Percentiles rank a stretch among this genome's conserved stretches.
These are phyloP conservation scores for Handroanthus guayacan DNA, from an alignment of 257 asterid genomes.

Conservation along the genomic window DNA sequence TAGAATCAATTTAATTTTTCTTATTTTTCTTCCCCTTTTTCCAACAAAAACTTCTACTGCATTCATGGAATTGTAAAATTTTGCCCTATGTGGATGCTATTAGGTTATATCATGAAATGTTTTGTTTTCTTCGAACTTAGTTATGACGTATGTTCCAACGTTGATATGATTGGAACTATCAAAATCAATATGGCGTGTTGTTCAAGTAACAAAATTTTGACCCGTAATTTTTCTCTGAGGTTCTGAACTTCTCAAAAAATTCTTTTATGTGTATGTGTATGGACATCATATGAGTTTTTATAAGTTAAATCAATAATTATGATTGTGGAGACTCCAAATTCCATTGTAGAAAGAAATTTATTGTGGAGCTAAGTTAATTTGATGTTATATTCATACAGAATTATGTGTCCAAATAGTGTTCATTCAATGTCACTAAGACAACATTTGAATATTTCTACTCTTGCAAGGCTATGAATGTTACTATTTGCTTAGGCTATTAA, in stretches of 20 bases:
- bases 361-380: no score
- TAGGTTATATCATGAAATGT: not conserved
- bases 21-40: not conserved
- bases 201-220: not conserved
- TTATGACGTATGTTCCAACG: not conserved
- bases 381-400: no score
- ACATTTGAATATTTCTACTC: no score
- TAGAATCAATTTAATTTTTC: not conserved
- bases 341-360: no score
- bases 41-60: not conserved
- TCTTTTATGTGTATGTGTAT: not conserved
- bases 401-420: no score
- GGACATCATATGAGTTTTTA: no score
- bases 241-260: not conserved
- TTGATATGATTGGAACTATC: not conserved
- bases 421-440: no score
- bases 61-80: not conserved
- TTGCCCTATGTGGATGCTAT: not conserved
- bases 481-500: not conserved
- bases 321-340: no score
- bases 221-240: not conserved
- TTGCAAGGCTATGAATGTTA: no score
- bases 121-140: not conserved
- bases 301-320: no score
- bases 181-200: not conserved